Percentiles rank a stretch among this genome's conserved stretches.
Evolutionary conservation across 108 stramenopile species (phyloP).

Genomic region (Chaetoceros muelleri): DNA sequence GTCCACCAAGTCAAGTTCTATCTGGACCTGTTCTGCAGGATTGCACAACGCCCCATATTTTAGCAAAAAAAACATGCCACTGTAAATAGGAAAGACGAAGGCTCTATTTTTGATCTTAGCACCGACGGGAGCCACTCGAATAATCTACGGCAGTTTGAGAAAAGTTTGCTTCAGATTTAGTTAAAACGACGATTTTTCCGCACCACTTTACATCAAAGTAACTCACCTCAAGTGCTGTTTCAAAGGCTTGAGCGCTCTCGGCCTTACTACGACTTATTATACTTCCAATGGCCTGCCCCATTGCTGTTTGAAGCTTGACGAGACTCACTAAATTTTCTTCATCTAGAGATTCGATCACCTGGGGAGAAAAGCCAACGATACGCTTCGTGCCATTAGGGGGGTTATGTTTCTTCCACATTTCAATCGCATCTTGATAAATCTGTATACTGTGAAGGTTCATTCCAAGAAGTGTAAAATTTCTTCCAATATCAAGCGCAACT

Average conservation of each 20-base stretch:
- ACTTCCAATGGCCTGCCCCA: constrained; percentile 16
- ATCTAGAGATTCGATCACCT: constrained; percentile 22
- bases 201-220: neutral
- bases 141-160: constrained; percentile 2
- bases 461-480: constrained; percentile 35
- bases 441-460: constrained; percentile 35
- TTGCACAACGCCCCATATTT: constrained; percentile 34
- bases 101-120: constrained; percentile 28
- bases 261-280: neutral
- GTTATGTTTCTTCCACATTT: constrained; percentile 21
- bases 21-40: constrained; percentile 24
- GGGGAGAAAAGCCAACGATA: constrained; percentile 6
- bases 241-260: neutral
- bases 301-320: constrained; percentile 20
- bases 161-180: too few species aligned
- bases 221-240: neutral
- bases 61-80: constrained; percentile 36
- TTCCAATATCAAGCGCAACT: constrained; percentile 42
- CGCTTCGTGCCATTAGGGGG: constrained; percentile 2
- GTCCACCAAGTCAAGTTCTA: constrained; percentile 29
- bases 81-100: constrained; percentile 50
- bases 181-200: too few species aligned
- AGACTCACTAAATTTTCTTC: constrained; percentile 20
- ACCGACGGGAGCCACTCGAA: constrained; percentile 9
- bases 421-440: constrained; percentile 36